Base-by-base conservation (phyloP, 257 asterid genomes). In the Buddleja alternifolia region DNA sequence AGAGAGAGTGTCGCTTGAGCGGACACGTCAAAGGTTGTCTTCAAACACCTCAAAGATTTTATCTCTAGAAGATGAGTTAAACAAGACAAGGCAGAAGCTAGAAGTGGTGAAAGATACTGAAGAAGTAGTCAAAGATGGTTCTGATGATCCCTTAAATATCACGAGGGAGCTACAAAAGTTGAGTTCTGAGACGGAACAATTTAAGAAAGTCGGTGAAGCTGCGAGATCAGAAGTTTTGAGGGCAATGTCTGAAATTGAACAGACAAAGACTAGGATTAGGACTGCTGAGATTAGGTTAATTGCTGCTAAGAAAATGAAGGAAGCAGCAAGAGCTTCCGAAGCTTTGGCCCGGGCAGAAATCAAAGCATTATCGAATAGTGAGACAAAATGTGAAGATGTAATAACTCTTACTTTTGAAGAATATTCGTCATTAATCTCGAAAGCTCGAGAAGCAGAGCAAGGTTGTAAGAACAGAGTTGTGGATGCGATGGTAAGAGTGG, bases 261-360 rank as follows among this genome's bases (percentile, higher is more conserved):
- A 82, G 52, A 83, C 95, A 4, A 90, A 72, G 85, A 46, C 75
- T 23, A 75, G 77, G 77, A 85, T 88, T 25, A 86, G 78, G 78
- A 88, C 90, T 7, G 89, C 96, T 0, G 95, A 87, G 81, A 83
- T 80, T 50, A 77, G 90, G 77, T 70, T 91, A 74, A 67, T 85
- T 21, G 96, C 96, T 1, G 97, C 99, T 24, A 91, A 70, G 74
- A 94, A 77, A 72, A 91, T 91, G 96, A 89, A 93, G 80, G 90
- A 79, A 69, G 99, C 99, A 0, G 96, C 99, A 7, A 80, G 80
- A 63, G 96, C 96, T 36, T 73, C 95, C 7, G 97, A 94, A 82
- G 95, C 96, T 17, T 83, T 83, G 48, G 95, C 95, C 17, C 84
- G 84, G 16, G 93, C 96, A 1, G 97, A 94, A 72, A 90, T 88